These are phyloP conservation scores for Spongispora temasekensis DNA, from an alignment of 1,284 basidiomycete species.

Conservation along the genomic window DNA sequence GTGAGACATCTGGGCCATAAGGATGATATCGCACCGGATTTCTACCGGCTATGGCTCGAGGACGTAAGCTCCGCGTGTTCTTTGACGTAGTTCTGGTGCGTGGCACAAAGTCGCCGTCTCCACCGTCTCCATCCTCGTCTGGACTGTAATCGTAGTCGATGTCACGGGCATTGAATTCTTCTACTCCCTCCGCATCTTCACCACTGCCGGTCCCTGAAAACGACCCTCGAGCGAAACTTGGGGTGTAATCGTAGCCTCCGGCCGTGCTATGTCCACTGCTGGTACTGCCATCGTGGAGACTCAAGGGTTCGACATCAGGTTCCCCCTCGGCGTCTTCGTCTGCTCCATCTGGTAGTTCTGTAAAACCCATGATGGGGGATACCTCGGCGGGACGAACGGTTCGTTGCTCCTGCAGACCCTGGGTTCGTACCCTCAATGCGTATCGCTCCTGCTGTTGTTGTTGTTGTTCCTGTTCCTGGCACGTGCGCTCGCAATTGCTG, in stretches of 20 bases:
- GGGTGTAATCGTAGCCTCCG: constrained; percentile 27
- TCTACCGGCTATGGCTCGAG: constrained; percentile 37
- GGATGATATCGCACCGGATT: constrained; percentile 37
- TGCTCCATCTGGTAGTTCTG: constrained; percentile 30
- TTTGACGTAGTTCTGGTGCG: constrained; percentile 36
- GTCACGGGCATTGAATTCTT: constrained; percentile 23
- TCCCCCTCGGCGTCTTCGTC: constrained; percentile 40
- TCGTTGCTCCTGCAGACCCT: constrained; percentile 35
- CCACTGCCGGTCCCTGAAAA: constrained; percentile 26
- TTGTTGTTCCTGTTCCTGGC: constrained; percentile 40
- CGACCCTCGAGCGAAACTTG: constrained; percentile 21
- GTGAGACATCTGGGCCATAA: constrained; percentile 32
- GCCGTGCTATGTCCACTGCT: constrained; percentile 34
- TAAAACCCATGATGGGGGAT: constrained; percentile 34
- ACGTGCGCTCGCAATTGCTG: constrained; percentile 37
- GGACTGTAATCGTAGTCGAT: constrained; percentile 31
- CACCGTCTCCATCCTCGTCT: constrained; percentile 30
- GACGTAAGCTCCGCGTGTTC: constrained; percentile 40
- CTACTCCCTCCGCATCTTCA: constrained; percentile 30
- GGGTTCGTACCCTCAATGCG: constrained; percentile 34
- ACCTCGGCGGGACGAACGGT: constrained; percentile 37
- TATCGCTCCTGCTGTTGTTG: constrained; percentile 37
- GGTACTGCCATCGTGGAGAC: constrained; percentile 20
- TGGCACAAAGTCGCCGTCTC: constrained; percentile 39
- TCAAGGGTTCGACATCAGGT: constrained; percentile 33